A percentile compares a stretch with the other conserved stretches of the same genome.
Evolutionary conservation across 2,329 filamentous ascomycete genomes (phyloP).

Genomic region (Calonectria pteridis): DNA sequence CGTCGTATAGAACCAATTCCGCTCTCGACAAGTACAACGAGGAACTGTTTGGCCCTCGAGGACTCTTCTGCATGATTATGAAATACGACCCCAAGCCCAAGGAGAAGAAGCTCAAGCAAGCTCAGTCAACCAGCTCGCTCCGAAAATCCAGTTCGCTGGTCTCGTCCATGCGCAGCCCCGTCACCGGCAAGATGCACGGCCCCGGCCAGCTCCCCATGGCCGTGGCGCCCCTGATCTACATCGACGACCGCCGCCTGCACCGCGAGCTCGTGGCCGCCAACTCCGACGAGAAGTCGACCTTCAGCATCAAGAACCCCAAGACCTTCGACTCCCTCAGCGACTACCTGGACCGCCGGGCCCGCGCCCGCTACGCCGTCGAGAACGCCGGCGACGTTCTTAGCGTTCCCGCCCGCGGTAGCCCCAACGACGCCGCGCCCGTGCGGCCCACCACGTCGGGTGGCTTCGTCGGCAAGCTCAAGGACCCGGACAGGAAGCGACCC

Average conservation of each 20-base stretch:
- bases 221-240: not conserved
- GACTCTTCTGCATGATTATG: slow-evolving; percentile 8
- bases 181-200: not conserved
- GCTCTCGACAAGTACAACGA: slow-evolving; percentile 1
- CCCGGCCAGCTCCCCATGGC: not conserved
- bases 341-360: not conserved
- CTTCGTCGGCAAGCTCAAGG: not conserved
- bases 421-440: not conserved
- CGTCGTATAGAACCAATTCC: not conserved
- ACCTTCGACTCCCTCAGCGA: not conserved
- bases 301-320: not conserved
- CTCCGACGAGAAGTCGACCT: not conserved
- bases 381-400: not conserved
- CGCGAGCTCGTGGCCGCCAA: not conserved
- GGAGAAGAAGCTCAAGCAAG: not conserved
- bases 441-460: not conserved
- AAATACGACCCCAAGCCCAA: not conserved
- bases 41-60: not conserved
- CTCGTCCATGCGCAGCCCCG: not conserved
- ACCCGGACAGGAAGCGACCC: not conserved
- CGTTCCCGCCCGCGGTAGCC: not conserved
- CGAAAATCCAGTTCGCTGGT: not conserved
- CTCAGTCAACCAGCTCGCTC: not conserved
- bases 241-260: slow-evolving; percentile 6
- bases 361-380: not conserved